phyloP scores from a whole-genome alignment of 1,284 basidiomycete species.

The Cronartium ribicola region DNA sequence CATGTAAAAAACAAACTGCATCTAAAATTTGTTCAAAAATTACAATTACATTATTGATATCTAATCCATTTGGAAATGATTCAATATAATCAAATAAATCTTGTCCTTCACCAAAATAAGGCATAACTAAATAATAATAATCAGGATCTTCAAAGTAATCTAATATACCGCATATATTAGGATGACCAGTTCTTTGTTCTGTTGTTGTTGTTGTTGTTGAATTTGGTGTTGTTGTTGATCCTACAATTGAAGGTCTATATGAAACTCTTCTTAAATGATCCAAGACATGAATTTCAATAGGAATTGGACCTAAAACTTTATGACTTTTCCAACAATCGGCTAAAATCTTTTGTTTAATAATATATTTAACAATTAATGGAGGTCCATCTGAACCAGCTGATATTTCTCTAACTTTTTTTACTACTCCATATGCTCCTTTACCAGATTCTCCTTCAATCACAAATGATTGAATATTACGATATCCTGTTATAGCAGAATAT shows the following conservation, averaged over 20 bases:
- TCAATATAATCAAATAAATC: constrained; percentile 97
- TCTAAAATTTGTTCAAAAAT: constrained; percentile 93
- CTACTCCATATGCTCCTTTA: constrained; percentile 92
- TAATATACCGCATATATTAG: constrained; percentile 84
- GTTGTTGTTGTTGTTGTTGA: constrained; percentile 44
- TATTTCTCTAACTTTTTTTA: constrained; percentile 81
- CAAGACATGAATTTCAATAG: constrained; percentile 98
- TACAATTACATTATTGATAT: constrained; percentile 68
- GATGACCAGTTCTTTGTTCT: constrained; percentile 62
- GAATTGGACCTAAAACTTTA: constrained; percentile 87
- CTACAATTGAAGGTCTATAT: constrained; percentile 65
- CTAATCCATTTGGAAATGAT: constrained; percentile 76
- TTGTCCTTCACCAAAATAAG: constrained; percentile 56
- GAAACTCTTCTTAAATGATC: constrained; percentile 63
- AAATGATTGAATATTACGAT: constrained; percentile 69
- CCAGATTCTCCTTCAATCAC: constrained; percentile 78
- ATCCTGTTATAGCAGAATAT: constrained; percentile 51
- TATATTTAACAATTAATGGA: constrained; percentile 77
- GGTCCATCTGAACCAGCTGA: constrained; percentile 59
- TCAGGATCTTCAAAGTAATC: constrained; percentile 98
- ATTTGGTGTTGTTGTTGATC: constrained; percentile 54
- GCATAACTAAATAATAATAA: constrained; percentile 81
- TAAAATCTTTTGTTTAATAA: constrained; percentile 95
- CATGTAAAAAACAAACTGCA: constrained; percentile 82
- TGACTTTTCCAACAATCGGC: constrained; percentile 99